Evolutionary conservation across 768 basidiomycete species (phyloP).

Genomic region (Naganishia kalamii): DNA sequence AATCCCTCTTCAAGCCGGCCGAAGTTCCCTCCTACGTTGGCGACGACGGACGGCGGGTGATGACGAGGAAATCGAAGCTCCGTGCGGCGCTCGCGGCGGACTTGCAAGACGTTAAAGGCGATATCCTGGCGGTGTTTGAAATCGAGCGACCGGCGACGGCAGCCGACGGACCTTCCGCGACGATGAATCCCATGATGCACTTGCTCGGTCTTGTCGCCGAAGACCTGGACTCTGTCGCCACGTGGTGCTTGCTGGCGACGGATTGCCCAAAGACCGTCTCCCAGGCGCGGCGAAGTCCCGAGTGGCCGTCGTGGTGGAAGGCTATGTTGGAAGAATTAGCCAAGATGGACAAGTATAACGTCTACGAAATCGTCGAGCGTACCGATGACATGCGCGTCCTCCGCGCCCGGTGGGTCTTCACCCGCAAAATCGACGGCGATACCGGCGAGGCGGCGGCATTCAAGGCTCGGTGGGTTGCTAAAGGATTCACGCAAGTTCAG

Average conservation of each 20-base stretch:
- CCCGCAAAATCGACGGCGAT: not conserved
- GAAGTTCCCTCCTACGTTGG: too few species aligned
- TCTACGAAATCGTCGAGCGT: not conserved
- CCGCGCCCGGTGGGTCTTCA: not conserved
- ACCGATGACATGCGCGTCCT: not conserved
- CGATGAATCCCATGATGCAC: not conserved
- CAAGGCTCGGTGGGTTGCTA: slow-evolving; percentile 50
- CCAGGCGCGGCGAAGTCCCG: not conserved
- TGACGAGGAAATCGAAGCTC: too few species aligned
- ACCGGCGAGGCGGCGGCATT: slow-evolving; percentile 43
- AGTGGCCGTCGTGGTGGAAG: not conserved
- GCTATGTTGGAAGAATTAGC: slow-evolving; percentile 13
- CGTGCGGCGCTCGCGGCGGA: too few species aligned
- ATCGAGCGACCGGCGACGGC: too few species aligned
- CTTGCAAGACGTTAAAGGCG: too few species aligned
- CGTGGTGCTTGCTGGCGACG: not conserved
- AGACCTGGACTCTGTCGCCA: not conserved
- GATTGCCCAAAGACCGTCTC: not conserved
- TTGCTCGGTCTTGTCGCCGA: not conserved
- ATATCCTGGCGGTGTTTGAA: too few species aligned
- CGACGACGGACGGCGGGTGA: too few species aligned
- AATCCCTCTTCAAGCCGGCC: too few species aligned
- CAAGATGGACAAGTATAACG: slow-evolving; percentile 8
- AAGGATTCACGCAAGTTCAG: slow-evolving; percentile 49
- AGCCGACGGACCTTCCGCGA: not conserved